Base-by-base conservation (phyloP, 495 filamentous ascomycete species). In the Aspergillus kassunensis region DNA sequence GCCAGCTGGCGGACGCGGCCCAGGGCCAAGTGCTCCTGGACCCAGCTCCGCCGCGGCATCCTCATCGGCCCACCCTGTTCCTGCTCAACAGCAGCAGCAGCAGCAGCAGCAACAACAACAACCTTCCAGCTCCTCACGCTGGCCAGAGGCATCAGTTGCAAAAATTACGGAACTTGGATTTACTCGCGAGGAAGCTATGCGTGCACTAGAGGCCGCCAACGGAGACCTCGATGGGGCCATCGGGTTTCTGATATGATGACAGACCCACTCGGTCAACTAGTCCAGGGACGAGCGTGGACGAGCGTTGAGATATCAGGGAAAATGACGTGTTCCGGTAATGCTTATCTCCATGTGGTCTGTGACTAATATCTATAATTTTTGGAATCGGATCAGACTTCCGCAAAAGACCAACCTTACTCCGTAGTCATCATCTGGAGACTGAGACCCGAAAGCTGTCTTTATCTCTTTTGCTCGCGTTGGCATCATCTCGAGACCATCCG, bases 221-320 rank as follows among this genome's bases (percentile, higher is more conserved):
- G 93, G 93, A 6, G 88, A 97, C 65, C 78, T 97, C 25, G 86
- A 97, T 44, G 79, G 84, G 48, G 93, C 93, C 16, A 91, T 92
- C 44, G 85, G 88, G 36, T 79, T 97, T 41, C 73, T 97, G 53
- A 88, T 96, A 44, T 72, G 59, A 65, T 41, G n/a, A n/a, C n/a
- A n/a, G n/a, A n/a, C n/a, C 27, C 19, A 42, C 19, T n/a, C 43
- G 44, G 34, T 29, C 33, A 45, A 48, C 44, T 34, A 29, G n/a
- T 20, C 30, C 29, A 36, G 49, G 27, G 15, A 18, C 46, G 24
- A 33, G 50, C 19, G 51, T 6, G 27, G 15, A 18, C 46, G 24
- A 33, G 50, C 19, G 51, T 6, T 18, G 24, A 44, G 39, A 18
- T 33, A 23, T 24, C 29, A 16, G 44, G 27, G 29, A 35, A n/a